Evolutionary conservation across 2,329 filamentous ascomycete genomes (phyloP), one percentile per base, ranked within the genome.

Genomic region (Cladophialophora exuberans): DNA sequence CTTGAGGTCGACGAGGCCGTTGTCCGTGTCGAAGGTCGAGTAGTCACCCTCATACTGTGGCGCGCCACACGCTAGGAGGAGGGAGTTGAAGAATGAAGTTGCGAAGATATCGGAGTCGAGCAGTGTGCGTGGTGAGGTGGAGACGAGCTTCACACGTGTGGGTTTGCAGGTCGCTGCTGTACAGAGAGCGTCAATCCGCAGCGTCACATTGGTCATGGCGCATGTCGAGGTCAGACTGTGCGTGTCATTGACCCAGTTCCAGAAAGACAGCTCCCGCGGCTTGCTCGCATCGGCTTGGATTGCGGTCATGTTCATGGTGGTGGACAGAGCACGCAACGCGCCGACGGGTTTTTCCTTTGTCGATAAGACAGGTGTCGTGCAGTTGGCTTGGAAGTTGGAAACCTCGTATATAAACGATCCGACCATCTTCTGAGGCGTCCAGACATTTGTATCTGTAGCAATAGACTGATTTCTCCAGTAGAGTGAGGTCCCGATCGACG

Each of bases 81-180:
- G 22, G 13, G 47, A 30, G 35, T 38, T 33, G n/a, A 58, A 42
- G 18, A 55, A 58, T 1, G 48, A 41, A 9, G 28, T 30, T n/a
- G 56, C 51, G n/a, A 58, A 58, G 11, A 33, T 31, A 36, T 58
- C 56, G 31, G 54, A 53, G 28, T 58, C 52, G 38, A 58, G 54
- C 10, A 52, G 23, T 13, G 52, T 58, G n/a, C 41, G 54, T 6
- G 35, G 54, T 6, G 51, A 51, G 5, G 52, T 55, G 30, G 52
- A 46, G 48, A 50, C 48, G 25, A 50, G 54, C 9, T 47, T 46
- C 46, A 58, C 22, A 18, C 35, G 22, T 15, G 26, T 33, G 13
- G 56, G 56, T 22, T 49, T 50, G 36, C 56, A 58, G 20, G 52
- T 52, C 25, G 35, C 36, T 3, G 45, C 44, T 9, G 36, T 39